Evolutionary conservation across 192 early-diverging fungal species (phyloP).

Genomic region (Allomyces arbusculus): DNA sequence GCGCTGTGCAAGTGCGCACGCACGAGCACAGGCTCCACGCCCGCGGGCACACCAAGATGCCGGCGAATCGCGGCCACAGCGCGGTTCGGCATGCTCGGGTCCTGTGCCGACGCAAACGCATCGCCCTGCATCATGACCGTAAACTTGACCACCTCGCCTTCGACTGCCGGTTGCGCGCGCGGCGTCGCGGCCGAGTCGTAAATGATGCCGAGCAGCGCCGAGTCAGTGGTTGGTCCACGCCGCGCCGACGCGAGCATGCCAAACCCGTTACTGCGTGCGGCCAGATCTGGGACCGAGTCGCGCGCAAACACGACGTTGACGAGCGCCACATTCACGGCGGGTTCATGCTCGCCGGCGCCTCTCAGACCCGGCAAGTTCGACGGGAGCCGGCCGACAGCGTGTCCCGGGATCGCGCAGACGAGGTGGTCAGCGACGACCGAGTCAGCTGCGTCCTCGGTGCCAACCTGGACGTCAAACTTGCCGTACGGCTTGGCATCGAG

Average conservation of each 20-base stretch:
- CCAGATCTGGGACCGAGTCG: slow-evolving; percentile 15
- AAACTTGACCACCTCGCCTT: not conserved
- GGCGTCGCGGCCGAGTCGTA: not conserved
- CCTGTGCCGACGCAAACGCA: not conserved
- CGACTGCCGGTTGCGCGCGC: not conserved
- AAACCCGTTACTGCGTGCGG: not conserved
- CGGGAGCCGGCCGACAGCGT: slow-evolving; percentile 23
- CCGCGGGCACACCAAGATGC: not conserved
- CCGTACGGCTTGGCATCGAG: slow-evolving; percentile 34
- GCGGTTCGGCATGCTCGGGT: not conserved
- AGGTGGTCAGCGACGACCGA: slow-evolving; percentile 30
- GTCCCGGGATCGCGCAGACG: slow-evolving; percentile 46
- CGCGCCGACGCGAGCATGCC: not conserved
- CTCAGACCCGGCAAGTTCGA: slow-evolving; percentile 6
- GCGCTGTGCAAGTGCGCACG: not conserved
- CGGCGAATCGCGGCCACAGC: not conserved
- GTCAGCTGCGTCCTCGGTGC: slow-evolving; percentile 10
- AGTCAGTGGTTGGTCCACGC: not conserved
- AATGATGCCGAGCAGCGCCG: not conserved
- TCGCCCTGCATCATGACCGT: not conserved
- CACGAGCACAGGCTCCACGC: not conserved
- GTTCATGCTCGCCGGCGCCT: slow-evolving; percentile 34
- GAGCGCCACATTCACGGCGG: slow-evolving; percentile 56
- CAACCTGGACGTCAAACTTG: slow-evolving; percentile 21
- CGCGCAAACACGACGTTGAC: slow-evolving; percentile 54